Evolutionary conservation across 139 green algal species (phyloP).

Genomic region (Chlorella sp.): DNA sequence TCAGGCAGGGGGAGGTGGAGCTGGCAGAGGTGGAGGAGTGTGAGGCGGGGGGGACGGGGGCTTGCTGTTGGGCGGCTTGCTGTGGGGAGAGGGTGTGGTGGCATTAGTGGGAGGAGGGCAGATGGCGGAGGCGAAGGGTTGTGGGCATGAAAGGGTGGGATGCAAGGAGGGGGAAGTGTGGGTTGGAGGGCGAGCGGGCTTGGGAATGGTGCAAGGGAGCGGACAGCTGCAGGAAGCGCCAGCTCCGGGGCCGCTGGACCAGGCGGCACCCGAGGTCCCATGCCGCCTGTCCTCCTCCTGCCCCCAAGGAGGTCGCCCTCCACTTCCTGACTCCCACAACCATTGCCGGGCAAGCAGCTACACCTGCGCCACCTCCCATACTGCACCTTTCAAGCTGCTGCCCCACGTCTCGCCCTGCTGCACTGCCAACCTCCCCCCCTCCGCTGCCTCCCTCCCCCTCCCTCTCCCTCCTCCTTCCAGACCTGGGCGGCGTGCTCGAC

Average conservation of each 20-base stretch:
- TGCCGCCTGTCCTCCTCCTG: too few species aligned
- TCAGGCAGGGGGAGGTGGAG: constrained; percentile 59
- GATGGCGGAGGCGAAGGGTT: neutral
- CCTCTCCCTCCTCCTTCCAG: constrained; percentile 40
- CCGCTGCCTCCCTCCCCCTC: constrained; percentile 44
- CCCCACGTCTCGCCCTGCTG: too few species aligned
- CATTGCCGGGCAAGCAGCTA: constrained; percentile 40
- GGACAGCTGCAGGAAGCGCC: too few species aligned
- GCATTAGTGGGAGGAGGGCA: neutral
- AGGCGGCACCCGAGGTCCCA: too few species aligned
- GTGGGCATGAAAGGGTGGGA: constrained; percentile 41
- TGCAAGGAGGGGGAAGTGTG: too few species aligned
- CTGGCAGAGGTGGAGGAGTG: constrained; percentile 81
- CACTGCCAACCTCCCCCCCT: constrained; percentile 14
- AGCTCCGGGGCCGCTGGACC: too few species aligned
- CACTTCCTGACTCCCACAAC: constrained; percentile 59
- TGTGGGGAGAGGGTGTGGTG: neutral
- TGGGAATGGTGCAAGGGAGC: too few species aligned
- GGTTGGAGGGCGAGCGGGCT: too few species aligned
- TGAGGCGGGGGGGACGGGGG: constrained; percentile 45
- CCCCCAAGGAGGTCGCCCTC: too few species aligned
- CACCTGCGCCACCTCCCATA: constrained; percentile 65
- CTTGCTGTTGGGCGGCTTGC: too few species aligned
- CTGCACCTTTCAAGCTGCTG: too few species aligned
- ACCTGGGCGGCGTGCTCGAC: constrained; percentile 39